Evolutionary conservation across 805 yeast genomes (phyloP).

Genomic region (Ogataea pignaliae): DNA sequence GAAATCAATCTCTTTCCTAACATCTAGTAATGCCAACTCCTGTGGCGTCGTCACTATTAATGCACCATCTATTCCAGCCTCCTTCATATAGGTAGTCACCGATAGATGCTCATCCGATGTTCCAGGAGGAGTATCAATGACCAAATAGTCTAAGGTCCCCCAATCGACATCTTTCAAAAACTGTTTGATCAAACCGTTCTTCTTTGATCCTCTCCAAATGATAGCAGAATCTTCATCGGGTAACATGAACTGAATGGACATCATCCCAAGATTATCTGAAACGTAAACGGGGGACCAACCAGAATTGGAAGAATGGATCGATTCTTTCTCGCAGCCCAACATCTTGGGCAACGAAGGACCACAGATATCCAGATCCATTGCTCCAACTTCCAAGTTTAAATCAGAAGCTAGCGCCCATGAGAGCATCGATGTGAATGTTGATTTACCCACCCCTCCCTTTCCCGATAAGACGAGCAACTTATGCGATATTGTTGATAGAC

Average conservation of each 20-base stretch:
- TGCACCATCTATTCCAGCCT: constrained; percentile 93
- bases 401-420: constrained; percentile 92
- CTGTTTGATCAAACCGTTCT: constrained; percentile 88
- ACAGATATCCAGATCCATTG: constrained; percentile 96
- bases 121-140: constrained; percentile 98
- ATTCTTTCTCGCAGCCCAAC: constrained; percentile 87
- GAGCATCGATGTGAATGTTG: constrained; percentile 93
- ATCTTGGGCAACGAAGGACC: constrained; percentile 96
- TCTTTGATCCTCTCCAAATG: constrained; percentile 97
- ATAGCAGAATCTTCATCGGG: constrained; percentile 92
- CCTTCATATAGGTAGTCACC: constrained; percentile 82
- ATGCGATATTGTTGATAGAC: constrained; percentile 63
- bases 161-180: constrained; percentile 93
- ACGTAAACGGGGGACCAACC: constrained; percentile 98
- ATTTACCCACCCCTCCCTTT: constrained; percentile 93
- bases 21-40: constrained; percentile 93
- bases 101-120: constrained; percentile 96
- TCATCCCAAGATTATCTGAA: constrained; percentile 89
- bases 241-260: constrained; percentile 92
- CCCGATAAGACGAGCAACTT: constrained; percentile 72
- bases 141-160: constrained; percentile 83
- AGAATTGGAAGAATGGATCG: constrained; percentile 79
- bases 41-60: constrained; percentile 95
- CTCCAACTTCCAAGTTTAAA: constrained; percentile 81
- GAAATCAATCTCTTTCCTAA: constrained; percentile 91